A percentile compares a stretch with the other conserved stretches of the same genome.
These are phyloP conservation scores for Scheffersomyces cryptocercus DNA, from an alignment of 1,139 yeast species.

Conservation along the genomic window DNA sequence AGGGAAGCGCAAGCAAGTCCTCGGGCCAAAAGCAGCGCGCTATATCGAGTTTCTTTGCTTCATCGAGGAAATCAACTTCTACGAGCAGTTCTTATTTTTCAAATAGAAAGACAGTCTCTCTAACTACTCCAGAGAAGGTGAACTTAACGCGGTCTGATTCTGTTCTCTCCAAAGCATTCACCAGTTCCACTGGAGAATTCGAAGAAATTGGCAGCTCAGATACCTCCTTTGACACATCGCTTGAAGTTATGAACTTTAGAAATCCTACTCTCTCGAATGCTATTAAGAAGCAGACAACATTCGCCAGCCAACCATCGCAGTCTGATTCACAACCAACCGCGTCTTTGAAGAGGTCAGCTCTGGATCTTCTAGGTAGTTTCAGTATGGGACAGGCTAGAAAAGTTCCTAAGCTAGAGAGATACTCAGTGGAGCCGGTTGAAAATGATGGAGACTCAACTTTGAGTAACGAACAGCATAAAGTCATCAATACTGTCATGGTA, in stretches of 20 bases:
- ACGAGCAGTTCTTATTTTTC: background rate
- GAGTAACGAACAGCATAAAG: conserved; percentile 66
- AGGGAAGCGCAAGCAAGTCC: background rate
- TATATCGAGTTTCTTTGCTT: conserved; percentile 11
- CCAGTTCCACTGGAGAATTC: conserved; percentile 10
- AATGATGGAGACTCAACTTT: conserved; percentile 13
- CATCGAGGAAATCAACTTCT: background rate
- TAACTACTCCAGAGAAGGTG: conserved; percentile 8
- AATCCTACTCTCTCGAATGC: conserved; percentile 12
- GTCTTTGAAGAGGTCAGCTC: conserved; percentile 4
- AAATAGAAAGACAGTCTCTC: background rate
- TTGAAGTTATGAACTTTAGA: conserved; percentile 15
- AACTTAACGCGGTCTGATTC: conserved; percentile 8
- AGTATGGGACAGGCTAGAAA: conserved; percentile 24
- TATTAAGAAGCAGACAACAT: conserved; percentile 3
- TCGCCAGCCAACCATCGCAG: background rate
- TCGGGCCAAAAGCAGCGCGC: conserved; percentile 6
- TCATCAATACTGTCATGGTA: conserved; percentile 64
- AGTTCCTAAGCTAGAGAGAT: conserved; percentile 11
- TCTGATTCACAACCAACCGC: background rate
- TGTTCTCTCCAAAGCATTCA: conserved; percentile 7
- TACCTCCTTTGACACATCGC: conserved; percentile 13
- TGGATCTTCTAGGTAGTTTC: conserved; percentile 2
- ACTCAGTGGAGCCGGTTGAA: background rate
- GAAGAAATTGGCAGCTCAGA: conserved; percentile 16